These are phyloP conservation scores for Trichoderma gracile DNA, from an alignment of 2,329 filamentous ascomycete species.

Conservation along the genomic window DNA sequence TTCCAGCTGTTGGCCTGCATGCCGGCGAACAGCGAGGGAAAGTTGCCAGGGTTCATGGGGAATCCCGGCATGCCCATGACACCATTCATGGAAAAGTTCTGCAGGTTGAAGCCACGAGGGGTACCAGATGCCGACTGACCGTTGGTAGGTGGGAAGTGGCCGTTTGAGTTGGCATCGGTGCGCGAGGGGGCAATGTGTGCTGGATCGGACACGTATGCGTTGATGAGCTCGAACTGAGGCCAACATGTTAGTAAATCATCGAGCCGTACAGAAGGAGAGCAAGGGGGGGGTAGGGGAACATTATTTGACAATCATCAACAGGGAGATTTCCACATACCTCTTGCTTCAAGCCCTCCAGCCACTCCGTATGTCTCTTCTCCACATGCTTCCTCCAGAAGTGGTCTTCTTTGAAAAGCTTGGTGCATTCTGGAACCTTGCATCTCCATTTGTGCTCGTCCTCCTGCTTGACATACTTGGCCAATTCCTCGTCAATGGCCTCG, in stretches of 20 bases:
- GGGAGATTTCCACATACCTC: slow-evolving; percentile 64
- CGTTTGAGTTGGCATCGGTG: slow-evolving; percentile 92
- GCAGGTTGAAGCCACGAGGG: slow-evolving; percentile 86
- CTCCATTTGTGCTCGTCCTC: slow-evolving; percentile 97
- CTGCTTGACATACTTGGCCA: slow-evolving; percentile 87
- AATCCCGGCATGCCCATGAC: slow-evolving; percentile 64
- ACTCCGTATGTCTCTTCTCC: slow-evolving; percentile 91
- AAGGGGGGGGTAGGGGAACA: neutral
- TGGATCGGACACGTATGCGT: slow-evolving; percentile 91
- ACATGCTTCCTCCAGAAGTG: slow-evolving; percentile 98
- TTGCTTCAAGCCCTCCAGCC: slow-evolving; percentile 75
- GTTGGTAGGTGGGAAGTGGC: slow-evolving; percentile 83
- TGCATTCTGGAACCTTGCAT: slow-evolving; percentile 94
- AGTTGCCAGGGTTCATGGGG: slow-evolving; percentile 50
- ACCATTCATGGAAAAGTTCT: slow-evolving; percentile 64
- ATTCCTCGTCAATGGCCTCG: slow-evolving; percentile 82
- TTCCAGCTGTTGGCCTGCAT: slow-evolving; percentile 54
- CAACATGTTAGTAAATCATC: slow-evolving; percentile 22
- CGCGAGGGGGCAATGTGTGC: slow-evolving; percentile 91
- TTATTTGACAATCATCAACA: no score
- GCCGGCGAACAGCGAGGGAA: slow-evolving; percentile 57
- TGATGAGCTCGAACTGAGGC: slow-evolving; percentile 78
- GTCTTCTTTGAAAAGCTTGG: slow-evolving; percentile 95
- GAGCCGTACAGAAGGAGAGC: neutral
- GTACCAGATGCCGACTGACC: slow-evolving; percentile 78